phyloP scores from a whole-genome alignment of 176 grass and related monocot species.

The Microstegium vimineum region DNA sequence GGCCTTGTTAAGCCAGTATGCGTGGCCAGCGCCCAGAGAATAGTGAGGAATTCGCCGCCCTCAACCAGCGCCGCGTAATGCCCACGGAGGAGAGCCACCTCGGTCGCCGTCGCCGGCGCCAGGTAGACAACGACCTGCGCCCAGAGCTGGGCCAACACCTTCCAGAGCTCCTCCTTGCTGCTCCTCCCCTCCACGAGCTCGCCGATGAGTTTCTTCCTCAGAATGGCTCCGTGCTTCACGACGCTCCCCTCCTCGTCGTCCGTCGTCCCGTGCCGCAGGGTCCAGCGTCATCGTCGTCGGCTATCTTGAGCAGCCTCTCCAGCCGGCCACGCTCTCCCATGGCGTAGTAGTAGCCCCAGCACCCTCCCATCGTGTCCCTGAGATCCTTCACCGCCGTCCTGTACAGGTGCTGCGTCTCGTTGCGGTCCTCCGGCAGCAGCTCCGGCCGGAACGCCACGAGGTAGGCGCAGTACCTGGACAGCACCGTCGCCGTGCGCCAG shows the following conservation, averaged over 20 bases:
- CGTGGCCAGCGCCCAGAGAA: neutral
- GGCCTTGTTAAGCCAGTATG: neutral
- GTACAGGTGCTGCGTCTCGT: neutral
- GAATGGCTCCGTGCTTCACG: neutral
- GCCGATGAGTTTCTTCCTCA: neutral
- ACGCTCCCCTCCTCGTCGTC: neutral
- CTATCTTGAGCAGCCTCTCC: neutral
- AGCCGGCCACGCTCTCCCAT: neutral
- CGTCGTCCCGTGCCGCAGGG: neutral
- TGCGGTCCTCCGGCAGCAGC: neutral
- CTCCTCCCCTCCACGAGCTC: neutral
- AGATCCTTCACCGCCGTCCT: neutral
- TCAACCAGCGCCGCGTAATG: neutral
- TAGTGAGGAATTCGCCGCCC: neutral
- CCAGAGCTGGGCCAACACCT: neutral
- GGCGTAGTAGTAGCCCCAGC: neutral
- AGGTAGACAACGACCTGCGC: neutral
- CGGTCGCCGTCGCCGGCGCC: neutral
- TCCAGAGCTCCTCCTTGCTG: neutral
- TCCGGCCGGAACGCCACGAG: neutral
- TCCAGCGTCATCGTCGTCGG: too few relatives aligned
- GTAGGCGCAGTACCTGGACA: neutral
- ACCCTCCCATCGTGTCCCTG: neutral
- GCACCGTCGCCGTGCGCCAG: neutral
- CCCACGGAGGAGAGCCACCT: neutral